Percentiles rank a stretch among this genome's conserved stretches.
Evolutionary conservation across 78 protist genomes (phyloP).

Genomic region (Mantamonas sphyraenae): DNA sequence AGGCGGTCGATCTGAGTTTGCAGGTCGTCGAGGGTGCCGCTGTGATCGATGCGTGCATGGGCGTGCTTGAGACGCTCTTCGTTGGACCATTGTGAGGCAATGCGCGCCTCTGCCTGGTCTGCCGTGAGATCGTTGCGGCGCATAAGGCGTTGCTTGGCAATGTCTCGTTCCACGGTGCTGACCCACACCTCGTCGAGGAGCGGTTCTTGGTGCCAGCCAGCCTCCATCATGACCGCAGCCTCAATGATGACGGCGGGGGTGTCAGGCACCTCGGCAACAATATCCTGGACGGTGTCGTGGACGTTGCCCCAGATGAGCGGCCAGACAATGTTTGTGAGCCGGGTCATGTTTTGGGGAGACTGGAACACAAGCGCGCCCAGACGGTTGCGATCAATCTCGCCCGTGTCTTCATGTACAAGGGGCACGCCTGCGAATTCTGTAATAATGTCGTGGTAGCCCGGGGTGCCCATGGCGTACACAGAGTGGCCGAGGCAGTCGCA

Average conservation of each 20-base stretch:
- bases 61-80: no score
- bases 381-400: not conserved
- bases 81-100: not conserved
- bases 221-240: slow-evolving; percentile 2
- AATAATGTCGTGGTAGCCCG: not conserved
- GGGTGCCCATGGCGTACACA: not conserved
- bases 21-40: no score
- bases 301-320: no score
- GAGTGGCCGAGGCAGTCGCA: not conserved
- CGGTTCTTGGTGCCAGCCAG: not conserved
- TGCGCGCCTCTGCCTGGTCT: not conserved
- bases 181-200: not conserved
- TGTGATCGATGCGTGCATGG: no score
- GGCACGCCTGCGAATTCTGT: no score
- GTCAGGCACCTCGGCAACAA: not conserved
- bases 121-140: not conserved
- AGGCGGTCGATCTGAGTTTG: no score
- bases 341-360: not conserved
- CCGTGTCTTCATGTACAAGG: no score
- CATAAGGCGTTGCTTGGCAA: not conserved
- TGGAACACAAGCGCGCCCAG: not conserved
- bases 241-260: not conserved
- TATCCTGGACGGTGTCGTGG: no score
- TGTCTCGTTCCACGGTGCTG: not conserved
- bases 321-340: not conserved